Conservation (phyloP, 148 eudicot genomes). For the Vaccinium vitisidaea region DNA sequence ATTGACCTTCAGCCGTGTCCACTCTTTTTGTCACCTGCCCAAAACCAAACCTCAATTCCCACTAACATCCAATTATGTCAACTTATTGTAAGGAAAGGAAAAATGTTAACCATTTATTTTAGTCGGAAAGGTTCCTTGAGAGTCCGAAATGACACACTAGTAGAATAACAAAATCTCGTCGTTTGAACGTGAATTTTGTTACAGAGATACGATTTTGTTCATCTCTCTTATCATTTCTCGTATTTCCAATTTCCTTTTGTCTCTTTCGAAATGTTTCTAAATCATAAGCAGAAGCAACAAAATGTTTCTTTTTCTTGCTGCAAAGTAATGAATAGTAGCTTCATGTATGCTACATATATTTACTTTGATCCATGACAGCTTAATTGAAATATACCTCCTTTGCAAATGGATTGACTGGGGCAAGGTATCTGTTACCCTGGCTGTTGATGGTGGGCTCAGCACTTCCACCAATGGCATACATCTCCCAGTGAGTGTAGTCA, state of each 20-base stretch:
- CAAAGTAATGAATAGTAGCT: background rate
- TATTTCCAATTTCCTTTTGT: background rate
- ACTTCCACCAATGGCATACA: slow-evolving; percentile 97
- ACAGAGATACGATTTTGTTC: background rate
- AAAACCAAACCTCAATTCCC: background rate
- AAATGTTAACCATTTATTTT: background rate
- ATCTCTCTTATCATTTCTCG: background rate
- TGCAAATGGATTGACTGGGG: slow-evolving; percentile 68
- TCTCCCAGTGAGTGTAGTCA: slow-evolving; percentile 98
- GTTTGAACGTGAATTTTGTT: background rate
- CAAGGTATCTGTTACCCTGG: slow-evolving; percentile 91
- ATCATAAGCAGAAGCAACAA: background rate
- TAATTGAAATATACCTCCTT: slow-evolving; percentile 55
- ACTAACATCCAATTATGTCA: background rate
- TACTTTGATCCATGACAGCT: background rate
- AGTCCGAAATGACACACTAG: background rate
- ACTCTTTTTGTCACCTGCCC: slow-evolving; percentile 84
- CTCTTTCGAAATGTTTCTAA: background rate
- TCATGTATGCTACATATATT: background rate
- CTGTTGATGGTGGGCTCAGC: slow-evolving; percentile 89
- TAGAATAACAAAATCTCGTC: background rate
- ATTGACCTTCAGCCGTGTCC: slow-evolving; percentile 45
- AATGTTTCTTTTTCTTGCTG: background rate
- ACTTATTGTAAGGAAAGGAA: background rate
- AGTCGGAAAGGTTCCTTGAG: background rate